phyloP scores from a whole-genome alignment of 768 basidiomycete species.

The Phylloporus scabripes region DNA sequence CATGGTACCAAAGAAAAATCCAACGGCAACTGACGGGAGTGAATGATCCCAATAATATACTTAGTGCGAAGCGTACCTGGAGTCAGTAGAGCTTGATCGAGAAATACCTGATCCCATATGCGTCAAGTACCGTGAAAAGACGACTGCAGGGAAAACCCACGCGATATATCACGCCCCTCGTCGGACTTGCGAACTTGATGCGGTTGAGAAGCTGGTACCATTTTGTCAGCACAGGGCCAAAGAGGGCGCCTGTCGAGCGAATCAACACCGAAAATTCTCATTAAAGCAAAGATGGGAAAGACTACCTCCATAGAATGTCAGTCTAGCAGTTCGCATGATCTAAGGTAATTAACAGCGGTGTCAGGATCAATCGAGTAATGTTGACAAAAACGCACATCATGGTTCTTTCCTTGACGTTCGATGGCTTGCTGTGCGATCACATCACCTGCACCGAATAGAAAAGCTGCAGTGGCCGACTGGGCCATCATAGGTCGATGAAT shows the following conservation, averaged over 20 bases:
- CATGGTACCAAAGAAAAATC: slow-evolving; percentile 69
- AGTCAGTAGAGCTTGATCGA: slow-evolving; percentile 77
- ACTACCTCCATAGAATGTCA: slow-evolving; percentile 69
- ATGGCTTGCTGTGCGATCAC: slow-evolving; percentile 83
- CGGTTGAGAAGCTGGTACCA: slow-evolving; percentile 76
- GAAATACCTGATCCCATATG: slow-evolving; percentile 49
- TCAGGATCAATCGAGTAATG: neutral
- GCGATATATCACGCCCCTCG: slow-evolving; percentile 53
- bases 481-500: slow-evolving; percentile 56
- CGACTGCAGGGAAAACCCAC: slow-evolving; percentile 34
- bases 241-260: slow-evolving; percentile 48
- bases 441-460: slow-evolving; percentile 73
- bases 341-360: slow-evolving; percentile 17
- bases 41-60: slow-evolving; percentile 8
- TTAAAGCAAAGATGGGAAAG: neutral
- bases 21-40: slow-evolving; percentile 35
- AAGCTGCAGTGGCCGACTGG: slow-evolving; percentile 58
- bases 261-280: neutral
- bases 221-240: slow-evolving; percentile 76
- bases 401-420: slow-evolving; percentile 62
- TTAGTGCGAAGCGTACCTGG: slow-evolving; percentile 41
- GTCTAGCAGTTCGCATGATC: slow-evolving; percentile 56
- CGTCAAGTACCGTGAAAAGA: neutral
- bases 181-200: slow-evolving; percentile 61
- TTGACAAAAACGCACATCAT: slow-evolving; percentile 55